Base-by-base conservation (phyloP, 2,329 filamentous ascomycete species). In the Sporothrix globosa region DNA sequence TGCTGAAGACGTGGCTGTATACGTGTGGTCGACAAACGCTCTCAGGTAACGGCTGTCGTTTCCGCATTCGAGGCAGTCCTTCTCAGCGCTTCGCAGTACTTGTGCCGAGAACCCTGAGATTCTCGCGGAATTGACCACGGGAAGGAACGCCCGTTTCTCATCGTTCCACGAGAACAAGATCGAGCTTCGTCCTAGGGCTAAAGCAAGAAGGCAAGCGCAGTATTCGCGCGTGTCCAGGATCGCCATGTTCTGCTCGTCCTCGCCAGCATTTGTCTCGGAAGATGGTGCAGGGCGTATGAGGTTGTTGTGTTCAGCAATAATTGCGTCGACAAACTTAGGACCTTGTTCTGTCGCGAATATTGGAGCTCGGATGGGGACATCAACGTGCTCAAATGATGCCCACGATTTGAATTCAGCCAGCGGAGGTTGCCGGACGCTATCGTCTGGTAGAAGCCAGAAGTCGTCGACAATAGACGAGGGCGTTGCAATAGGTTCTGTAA, bases 121-220 rank as follows among this genome's bases (percentile, higher is more conserved):
- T 63, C 86, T 82, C 72, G 87, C 81, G 7, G 80, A 77, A 0
- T 81, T 75, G 0, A 86, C 74, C 1, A 80, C 78, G 11, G 84
- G 82, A 19, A 80, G 77, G 74, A 94, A 92, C 0, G 80, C 81
- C 30, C 79, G 80, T 39, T 82, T 82, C 2, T 82, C 81, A 2
- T 82, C 77, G 67, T 89, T 82, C 83, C 87, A 92, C 0, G 79
- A 76, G 77, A 92, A 96, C 46, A 96, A 85, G 1, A 91, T 83
- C 0, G 92, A 94, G 52, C 88, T 89, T 63, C 91, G 85, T 0
- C 92, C 92, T 6, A 93, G 84, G 0, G 88, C 87, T 0, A 95
- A 81, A 14, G 88, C 86, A 72, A 91, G 82, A 0, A 95, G 80
- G 13, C 88, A 90, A 21, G 83, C 78, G 66, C 83, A 79, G 75